Conservation (phyloP, 1,284 basidiomycete genomes). For the Lentinula novae-zelandiae region DNA sequence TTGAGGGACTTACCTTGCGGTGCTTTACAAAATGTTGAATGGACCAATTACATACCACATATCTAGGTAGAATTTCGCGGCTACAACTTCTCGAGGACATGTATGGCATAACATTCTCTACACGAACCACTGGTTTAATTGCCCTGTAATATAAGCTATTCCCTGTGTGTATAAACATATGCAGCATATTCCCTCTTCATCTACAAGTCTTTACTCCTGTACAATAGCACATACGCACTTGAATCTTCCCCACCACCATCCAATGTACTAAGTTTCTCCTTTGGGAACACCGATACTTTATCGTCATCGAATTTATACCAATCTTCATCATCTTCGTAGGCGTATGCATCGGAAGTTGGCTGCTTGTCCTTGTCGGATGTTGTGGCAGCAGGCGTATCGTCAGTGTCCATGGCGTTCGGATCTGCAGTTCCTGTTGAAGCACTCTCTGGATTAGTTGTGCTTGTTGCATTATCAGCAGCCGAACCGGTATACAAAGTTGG, state of each 20-base stretch:
- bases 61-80: neutral
- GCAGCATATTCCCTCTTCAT: neutral
- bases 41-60: conserved; percentile 9
- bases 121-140: too few relatives aligned
- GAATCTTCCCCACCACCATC: conserved; percentile 88
- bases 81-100: too few relatives aligned
- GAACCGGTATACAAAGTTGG: conserved; percentile 22
- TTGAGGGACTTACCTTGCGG: conserved; percentile 4
- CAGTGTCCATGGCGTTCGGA: conserved; percentile 15
- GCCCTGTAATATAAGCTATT: too few relatives aligned
- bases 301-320: conserved; percentile 95
- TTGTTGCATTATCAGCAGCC: conserved; percentile 14
- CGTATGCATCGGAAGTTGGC: conserved; percentile 16
- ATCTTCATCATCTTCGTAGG: conserved; percentile 60
- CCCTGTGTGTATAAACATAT: neutral
- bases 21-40: conserved; percentile 8
- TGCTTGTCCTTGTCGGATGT: conserved; percentile 6
- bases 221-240: conserved; percentile 84
- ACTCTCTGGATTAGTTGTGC: conserved; percentile 9
- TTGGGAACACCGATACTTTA: conserved; percentile 79
- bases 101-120: too few relatives aligned
- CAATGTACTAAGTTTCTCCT: conserved; percentile 78
- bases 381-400: neutral
- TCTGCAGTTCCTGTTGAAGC: conserved; percentile 11
- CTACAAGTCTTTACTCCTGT: conserved; percentile 49